Conservation (phyloP, 2,329 filamentous ascomycete genomes). For the Cladophialophora carrionii region DNA sequence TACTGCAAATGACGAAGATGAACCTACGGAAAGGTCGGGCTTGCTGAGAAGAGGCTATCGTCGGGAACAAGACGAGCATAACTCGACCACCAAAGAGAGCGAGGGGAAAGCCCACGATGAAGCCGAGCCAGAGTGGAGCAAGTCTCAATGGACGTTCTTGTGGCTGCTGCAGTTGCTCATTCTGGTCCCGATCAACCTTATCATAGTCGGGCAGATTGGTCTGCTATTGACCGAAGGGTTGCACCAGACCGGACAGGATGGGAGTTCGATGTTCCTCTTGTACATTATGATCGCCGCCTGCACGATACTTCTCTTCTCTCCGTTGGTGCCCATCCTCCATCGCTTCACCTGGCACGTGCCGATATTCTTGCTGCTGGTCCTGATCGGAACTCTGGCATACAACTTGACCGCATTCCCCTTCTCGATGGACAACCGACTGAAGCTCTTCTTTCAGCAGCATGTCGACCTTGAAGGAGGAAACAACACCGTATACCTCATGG, state of each 20-base stretch:
- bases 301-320: slow-evolving; percentile 72
- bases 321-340: slow-evolving; percentile 81
- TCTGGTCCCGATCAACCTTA: slow-evolving; percentile 74
- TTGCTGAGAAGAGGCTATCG: slow-evolving; percentile 37
- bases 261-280: slow-evolving; percentile 70
- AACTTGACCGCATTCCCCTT: slow-evolving; percentile 89
- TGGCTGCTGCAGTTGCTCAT: slow-evolving; percentile 88
- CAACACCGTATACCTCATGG: slow-evolving; percentile 70
- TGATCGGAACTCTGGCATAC: slow-evolving; percentile 77
- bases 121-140: slow-evolving; percentile 82
- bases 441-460: slow-evolving; percentile 82
- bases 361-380: slow-evolving; percentile 72
- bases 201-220: slow-evolving; percentile 75
- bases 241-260: slow-evolving; percentile 82
- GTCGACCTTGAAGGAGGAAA: slow-evolving; percentile 74
- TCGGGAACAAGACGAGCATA: slow-evolving; percentile 34
- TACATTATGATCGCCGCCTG: slow-evolving; percentile 71
- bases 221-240: slow-evolving; percentile 73
- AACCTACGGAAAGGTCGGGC: slow-evolving; percentile 35
- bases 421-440: slow-evolving; percentile 75
- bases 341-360: slow-evolving; percentile 83
- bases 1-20: slow-evolving; percentile 46
- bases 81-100: slow-evolving; percentile 24
- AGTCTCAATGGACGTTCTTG: slow-evolving; percentile 74
- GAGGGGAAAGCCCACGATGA: slow-evolving; percentile 38